These are phyloP conservation scores for Mycena haematopus DNA, from an alignment of 768 basidiomycete species.

Conservation along the genomic window DNA sequence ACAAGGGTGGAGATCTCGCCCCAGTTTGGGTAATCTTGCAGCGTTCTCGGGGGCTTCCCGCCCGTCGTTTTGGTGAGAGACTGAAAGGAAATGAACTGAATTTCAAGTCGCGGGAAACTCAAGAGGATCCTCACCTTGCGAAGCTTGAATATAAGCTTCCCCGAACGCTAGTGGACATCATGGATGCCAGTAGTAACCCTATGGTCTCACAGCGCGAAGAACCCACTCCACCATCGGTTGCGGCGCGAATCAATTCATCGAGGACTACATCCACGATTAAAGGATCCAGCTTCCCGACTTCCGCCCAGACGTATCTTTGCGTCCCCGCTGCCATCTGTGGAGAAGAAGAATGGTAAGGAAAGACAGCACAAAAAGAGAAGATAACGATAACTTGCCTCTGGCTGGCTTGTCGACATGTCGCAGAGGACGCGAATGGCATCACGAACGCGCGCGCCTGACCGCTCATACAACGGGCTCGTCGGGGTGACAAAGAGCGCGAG, in stretches of 20 bases:
- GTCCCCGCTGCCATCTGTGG: slow-evolving; percentile 66
- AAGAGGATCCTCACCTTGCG: slow-evolving; percentile 62
- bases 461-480: slow-evolving; percentile 68
- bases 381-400: slow-evolving; percentile 67
- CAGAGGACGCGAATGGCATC: slow-evolving; percentile 84
- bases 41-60: slow-evolving; percentile 62
- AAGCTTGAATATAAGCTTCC: slow-evolving; percentile 80
- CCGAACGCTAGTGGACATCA: slow-evolving; percentile 79
- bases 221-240: slow-evolving; percentile 83
- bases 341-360: background rate
- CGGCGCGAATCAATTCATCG: slow-evolving; percentile 81
- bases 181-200: slow-evolving; percentile 71
- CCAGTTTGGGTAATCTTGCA: slow-evolving; percentile 79
- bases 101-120: background rate
- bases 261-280: slow-evolving; percentile 73
- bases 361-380: background rate
- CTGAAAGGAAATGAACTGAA: slow-evolving; percentile 43
- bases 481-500: slow-evolving; percentile 75
- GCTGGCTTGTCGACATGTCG: slow-evolving; percentile 73
- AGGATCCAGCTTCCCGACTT: slow-evolving; percentile 73
- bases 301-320: slow-evolving; percentile 79
- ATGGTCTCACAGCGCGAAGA: slow-evolving; percentile 78
- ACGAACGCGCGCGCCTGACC: slow-evolving; percentile 75
- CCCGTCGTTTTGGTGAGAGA: slow-evolving; percentile 73
- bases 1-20: slow-evolving; percentile 81